Evolutionary conservation across 768 basidiomycete species (phyloP).

Genomic region (Flagelloscypha sp.): DNA sequence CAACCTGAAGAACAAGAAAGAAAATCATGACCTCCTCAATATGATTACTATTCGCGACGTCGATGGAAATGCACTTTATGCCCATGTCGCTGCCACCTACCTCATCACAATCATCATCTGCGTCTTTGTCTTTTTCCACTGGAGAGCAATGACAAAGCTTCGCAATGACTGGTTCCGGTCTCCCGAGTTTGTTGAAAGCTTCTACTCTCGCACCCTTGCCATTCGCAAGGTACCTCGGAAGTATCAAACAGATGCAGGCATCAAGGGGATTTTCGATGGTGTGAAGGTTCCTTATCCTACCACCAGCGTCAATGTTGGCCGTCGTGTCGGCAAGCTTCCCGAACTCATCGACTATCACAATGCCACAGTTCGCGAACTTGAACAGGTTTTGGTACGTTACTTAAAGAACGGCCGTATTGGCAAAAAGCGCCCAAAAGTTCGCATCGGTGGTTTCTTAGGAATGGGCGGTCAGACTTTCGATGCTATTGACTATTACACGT

Average conservation of each 20-base stretch:
- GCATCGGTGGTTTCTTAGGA: conserved; percentile 71
- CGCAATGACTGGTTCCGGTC: conserved; percentile 85
- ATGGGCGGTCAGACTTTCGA: conserved; percentile 81
- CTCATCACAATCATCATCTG: conserved; percentile 69
- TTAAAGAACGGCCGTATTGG: conserved; percentile 76
- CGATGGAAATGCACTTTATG: conserved; percentile 62
- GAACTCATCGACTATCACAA: conserved; percentile 91
- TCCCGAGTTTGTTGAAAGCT: conserved; percentile 79
- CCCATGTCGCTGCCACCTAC: conserved; percentile 79
- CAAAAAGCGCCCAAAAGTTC: conserved; percentile 73
- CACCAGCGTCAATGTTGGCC: conserved; percentile 82
- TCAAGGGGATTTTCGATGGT: conserved; percentile 65
- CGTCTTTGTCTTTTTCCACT: conserved; percentile 63
- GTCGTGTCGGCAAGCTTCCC: conserved; percentile 81
- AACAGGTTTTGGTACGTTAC: conserved; percentile 82
- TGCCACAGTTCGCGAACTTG: conserved; percentile 86
- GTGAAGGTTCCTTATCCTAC: conserved; percentile 83
- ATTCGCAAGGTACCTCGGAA: conserved; percentile 74
- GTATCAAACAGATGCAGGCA: conserved; percentile 77
- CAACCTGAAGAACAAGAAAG: conserved; percentile 61
- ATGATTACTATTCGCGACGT: conserved; percentile 87
- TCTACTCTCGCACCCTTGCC: conserved; percentile 90
- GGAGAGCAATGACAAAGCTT: conserved; percentile 70
- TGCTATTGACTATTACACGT: conserved; percentile 93
- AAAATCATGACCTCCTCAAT: conserved; percentile 54